Percentiles rank a stretch among this genome's conserved stretches.
Evolutionary conservation across 805 yeast genomes (phyloP).

Genomic region (Grigorovia transvaalensis): DNA sequence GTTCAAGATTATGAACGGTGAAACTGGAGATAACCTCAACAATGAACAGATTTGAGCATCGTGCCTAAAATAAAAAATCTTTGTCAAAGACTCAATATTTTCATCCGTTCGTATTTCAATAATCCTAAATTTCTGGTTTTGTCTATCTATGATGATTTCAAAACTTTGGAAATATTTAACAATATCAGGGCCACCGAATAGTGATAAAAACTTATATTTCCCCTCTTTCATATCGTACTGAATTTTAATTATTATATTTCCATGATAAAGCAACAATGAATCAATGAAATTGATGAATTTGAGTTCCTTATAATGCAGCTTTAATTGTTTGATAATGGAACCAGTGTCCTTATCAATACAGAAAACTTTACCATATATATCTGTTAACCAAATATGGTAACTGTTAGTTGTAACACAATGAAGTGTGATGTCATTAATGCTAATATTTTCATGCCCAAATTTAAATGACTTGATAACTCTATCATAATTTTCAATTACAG

Average conservation of each 20-base stretch:
- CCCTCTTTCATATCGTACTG: not conserved
- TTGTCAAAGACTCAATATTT: not conserved
- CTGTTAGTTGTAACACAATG: not conserved
- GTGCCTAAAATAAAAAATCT: not conserved
- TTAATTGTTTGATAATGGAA: conserved; percentile 2
- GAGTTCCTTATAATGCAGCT: conserved; percentile 2
- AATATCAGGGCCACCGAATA: not conserved
- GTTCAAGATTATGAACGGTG: not conserved
- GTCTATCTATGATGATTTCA: no score
- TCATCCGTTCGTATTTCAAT: not conserved
- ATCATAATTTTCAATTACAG: conserved; percentile 2
- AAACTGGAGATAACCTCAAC: conserved; percentile 1
- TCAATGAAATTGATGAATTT: not conserved
- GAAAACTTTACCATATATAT: conserved; percentile 12
- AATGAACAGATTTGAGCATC: not conserved
- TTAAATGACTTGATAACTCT: not conserved
- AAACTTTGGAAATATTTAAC: no score
- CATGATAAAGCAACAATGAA: not conserved
- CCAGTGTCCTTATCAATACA: conserved; percentile 5
- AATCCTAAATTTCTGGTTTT: no score
- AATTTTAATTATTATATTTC: not conserved
- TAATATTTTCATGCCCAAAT: not conserved
- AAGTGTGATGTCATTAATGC: not conserved
- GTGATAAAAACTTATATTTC: not conserved
- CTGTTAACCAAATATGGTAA: conserved; percentile 6